These are phyloP conservation scores for Marchantia polymorpha DNA, from an alignment of 225 moss, liverwort and hornwort species.

Conservation along the genomic window DNA sequence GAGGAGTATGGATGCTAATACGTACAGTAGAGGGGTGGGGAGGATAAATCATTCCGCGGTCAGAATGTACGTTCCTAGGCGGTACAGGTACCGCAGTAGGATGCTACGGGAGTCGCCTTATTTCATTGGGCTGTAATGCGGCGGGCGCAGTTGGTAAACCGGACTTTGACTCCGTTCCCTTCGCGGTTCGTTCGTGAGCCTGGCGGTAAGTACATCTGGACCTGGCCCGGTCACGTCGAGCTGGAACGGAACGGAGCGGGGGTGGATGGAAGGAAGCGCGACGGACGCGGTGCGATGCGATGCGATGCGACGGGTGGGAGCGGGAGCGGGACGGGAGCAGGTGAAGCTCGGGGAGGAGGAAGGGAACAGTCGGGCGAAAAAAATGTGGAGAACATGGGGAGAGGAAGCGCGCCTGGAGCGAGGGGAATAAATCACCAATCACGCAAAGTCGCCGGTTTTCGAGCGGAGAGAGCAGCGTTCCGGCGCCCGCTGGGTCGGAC, in stretches of 20 bases:
- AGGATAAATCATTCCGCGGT: no score
- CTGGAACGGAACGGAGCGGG: not conserved
- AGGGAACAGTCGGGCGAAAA: not conserved
- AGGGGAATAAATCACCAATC: slow-evolving; percentile 12
- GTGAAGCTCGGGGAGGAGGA: not conserved
- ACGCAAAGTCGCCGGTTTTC: slow-evolving; percentile 4
- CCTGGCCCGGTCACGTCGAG: not conserved
- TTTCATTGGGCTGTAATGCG: not conserved
- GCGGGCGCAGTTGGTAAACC: not conserved
- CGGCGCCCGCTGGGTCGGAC: not conserved
- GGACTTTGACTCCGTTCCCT: not conserved
- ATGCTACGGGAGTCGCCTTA: no score
- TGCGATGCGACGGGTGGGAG: no score
- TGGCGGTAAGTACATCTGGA: not conserved
- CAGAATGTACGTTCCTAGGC: no score
- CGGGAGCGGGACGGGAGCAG: not conserved
- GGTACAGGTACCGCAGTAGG: no score
- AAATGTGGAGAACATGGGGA: slow-evolving; percentile 4
- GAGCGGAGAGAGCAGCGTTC: not conserved
- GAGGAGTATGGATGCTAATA: no score
- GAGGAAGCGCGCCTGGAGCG: slow-evolving; percentile 8
- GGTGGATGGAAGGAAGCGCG: not conserved
- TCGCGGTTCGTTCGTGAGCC: no score
- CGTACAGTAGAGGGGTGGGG: no score
- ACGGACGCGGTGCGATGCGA: no score